phyloP scores from a whole-genome alignment of 2,329 filamentous ascomycete genomes.

The Aureobasidium zeae region DNA sequence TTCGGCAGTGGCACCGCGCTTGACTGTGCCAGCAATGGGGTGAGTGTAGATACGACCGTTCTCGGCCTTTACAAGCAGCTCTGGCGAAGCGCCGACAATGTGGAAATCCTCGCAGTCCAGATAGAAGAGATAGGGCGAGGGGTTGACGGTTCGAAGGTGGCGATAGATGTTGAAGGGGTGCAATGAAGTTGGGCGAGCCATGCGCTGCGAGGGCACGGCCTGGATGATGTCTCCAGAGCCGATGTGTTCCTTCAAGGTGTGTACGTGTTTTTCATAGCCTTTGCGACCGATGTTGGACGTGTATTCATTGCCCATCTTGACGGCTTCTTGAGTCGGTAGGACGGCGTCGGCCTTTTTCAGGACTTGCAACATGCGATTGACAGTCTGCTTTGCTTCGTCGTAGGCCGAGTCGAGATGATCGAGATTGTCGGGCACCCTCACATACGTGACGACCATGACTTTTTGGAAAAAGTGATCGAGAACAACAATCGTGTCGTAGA shows the following conservation, averaged over 20 bases:
- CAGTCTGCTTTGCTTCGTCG: conserved; percentile 52
- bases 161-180: conserved; percentile 99
- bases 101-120: conserved; percentile 87
- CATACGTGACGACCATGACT: conserved; percentile 87
- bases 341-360: conserved; percentile 67
- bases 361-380: conserved; percentile 59
- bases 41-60: conserved; percentile 84
- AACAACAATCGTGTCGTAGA: conserved; percentile 88
- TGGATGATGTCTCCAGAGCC: conserved; percentile 91
- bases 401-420: conserved; percentile 59
- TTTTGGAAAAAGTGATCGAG: conserved; percentile 92
- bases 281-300: conserved; percentile 81
- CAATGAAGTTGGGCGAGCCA: conserved; percentile 77
- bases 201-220: conserved; percentile 87
- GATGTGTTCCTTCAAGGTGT: conserved; percentile 80
- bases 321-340: conserved; percentile 53
- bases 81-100: conserved; percentile 88
- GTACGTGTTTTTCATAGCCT: conserved; percentile 89
- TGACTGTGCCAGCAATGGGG: conserved; percentile 92
- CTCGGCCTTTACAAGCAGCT: conserved; percentile 88
- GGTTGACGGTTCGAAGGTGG: conserved; percentile 92
- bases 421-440: conserved; percentile 50
- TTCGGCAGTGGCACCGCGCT: conserved; percentile 67
- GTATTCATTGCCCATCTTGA: conserved; percentile 66
- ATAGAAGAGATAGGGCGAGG: conserved; percentile 95